These are phyloP conservation scores for Arthonia radiata DNA, from an alignment of 495 filamentous ascomycete genomes.

Conservation along the genomic window DNA sequence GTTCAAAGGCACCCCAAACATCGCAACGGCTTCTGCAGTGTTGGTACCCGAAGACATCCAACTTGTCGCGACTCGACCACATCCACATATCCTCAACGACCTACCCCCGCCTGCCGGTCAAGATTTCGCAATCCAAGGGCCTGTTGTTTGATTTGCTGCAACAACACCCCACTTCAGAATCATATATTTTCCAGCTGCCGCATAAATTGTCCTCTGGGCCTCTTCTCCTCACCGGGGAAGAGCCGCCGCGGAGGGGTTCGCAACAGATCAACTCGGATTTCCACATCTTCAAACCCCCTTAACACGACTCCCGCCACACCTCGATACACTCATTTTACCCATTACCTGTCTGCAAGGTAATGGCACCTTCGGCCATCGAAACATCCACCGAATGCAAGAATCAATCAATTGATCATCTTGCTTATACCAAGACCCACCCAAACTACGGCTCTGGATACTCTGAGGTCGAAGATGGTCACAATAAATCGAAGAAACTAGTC, in stretches of 20 bases:
- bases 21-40: slow-evolving; percentile 51
- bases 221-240: slow-evolving; percentile 94
- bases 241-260: slow-evolving; percentile 76
- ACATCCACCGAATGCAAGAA: slow-evolving; percentile 8
- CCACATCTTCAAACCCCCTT: slow-evolving; percentile 78
- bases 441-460: slow-evolving; percentile 2
- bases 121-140: slow-evolving; percentile 16
- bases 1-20: slow-evolving; percentile 35
- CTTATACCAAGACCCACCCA: background rate
- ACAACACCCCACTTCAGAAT: slow-evolving; percentile 28
- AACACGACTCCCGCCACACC: slow-evolving; percentile 22
- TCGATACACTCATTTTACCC: slow-evolving; percentile 7
- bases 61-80: slow-evolving; percentile 42
- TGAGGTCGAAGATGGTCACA: background rate
- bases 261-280: slow-evolving; percentile 52
- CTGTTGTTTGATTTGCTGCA: slow-evolving; percentile 17
- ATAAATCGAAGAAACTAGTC: slow-evolving; percentile 23
- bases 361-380: slow-evolving; percentile 44
- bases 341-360: slow-evolving; percentile 23
- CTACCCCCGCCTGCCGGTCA: slow-evolving; percentile 44
- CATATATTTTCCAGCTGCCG: slow-evolving; percentile 67
- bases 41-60: slow-evolving; percentile 41
- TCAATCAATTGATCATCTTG: slow-evolving; percentile 5
- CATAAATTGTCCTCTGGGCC: slow-evolving; percentile 88
- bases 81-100: slow-evolving; percentile 38